Evolutionary conservation across 2,329 filamentous ascomycete genomes (phyloP).

Genomic region (Phyllachora maydis): DNA sequence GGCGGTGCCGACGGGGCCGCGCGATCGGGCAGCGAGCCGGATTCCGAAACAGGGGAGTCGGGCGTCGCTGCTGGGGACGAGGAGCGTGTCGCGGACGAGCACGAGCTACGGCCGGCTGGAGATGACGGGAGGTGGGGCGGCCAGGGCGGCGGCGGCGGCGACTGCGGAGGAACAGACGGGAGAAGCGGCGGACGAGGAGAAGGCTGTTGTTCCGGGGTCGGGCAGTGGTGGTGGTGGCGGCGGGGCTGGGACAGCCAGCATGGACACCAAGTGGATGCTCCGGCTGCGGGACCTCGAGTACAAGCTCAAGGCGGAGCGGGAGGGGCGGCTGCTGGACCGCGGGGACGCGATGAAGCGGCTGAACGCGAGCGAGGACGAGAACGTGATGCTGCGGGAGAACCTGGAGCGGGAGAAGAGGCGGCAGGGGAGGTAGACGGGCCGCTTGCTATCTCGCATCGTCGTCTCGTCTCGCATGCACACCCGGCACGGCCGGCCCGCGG

Average conservation of each 20-base stretch:
- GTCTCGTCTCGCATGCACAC: too few species aligned
- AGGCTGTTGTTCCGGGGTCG: too few species aligned
- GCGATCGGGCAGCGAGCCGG: conserved; percentile 15
- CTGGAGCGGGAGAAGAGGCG: conserved; percentile 8
- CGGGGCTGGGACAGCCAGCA: too few species aligned
- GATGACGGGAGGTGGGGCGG: conserved; percentile 8
- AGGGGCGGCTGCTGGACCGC: conserved; percentile 68
- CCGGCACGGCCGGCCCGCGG: too few species aligned
- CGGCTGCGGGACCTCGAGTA: conserved; percentile 73
- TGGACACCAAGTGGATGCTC: conserved; percentile 65
- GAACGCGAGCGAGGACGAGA: conserved; percentile 7
- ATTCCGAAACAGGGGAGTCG: conserved; percentile 5
- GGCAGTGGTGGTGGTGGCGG: too few species aligned
- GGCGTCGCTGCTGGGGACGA: too few species aligned
- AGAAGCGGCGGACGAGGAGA: too few species aligned
- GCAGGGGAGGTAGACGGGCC: too few species aligned
- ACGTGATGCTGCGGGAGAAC: conserved; percentile 6
- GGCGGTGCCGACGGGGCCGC: conserved; percentile 30
- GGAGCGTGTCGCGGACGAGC: conserved; percentile 2
- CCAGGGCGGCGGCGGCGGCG: conserved; percentile 4
- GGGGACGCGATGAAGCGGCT: conserved; percentile 56
- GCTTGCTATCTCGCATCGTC: too few species aligned
- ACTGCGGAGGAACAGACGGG: not conserved
- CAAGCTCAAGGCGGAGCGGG: conserved; percentile 74
- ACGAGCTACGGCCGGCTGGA: conserved; percentile 2